Percentiles rank a stretch among this genome's conserved stretches.
Conservation (phyloP, 2,329 filamentous ascomycete genomes). For the Fusarium austroafricanum region DNA sequence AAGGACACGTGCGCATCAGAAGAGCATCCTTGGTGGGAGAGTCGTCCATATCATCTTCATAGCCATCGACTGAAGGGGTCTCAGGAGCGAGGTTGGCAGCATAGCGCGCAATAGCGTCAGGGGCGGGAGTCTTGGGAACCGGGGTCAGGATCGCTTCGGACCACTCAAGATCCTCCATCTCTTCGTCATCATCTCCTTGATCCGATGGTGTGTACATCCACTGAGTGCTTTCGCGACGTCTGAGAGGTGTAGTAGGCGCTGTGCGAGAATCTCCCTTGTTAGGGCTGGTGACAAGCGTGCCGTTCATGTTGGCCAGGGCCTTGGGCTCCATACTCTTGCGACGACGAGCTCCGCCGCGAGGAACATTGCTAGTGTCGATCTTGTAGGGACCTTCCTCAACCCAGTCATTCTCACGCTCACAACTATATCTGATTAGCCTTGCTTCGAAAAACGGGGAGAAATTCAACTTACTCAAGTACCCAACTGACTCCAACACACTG, state of each 20-base stretch:
- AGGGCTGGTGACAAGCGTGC: conserved; percentile 65
- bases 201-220: conserved; percentile 68
- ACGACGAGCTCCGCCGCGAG: conserved; percentile 76
- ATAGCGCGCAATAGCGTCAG: conserved; percentile 65
- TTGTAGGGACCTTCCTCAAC: conserved; percentile 77
- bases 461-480: conserved; percentile 81
- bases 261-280: conserved; percentile 52
- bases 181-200: conserved; percentile 52
- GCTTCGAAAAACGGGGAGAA: neutral
- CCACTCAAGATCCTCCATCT: conserved; percentile 56
- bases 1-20: conserved; percentile 66
- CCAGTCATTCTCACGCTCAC: conserved; percentile 81
- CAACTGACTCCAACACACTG: conserved; percentile 89
- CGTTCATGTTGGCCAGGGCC: conserved; percentile 75
- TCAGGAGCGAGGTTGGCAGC: conserved; percentile 61
- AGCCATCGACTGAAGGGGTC: conserved; percentile 55
- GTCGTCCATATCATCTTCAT: conserved; percentile 43
- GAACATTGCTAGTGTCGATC: conserved; percentile 74
- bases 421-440: conserved; percentile 62
- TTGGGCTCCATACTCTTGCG: conserved; percentile 86
- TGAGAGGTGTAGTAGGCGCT: conserved; percentile 60
- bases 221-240: conserved; percentile 64
- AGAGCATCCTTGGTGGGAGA: conserved; percentile 54
- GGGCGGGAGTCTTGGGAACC: conserved; percentile 68
- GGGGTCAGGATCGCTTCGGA: conserved; percentile 63